Percentiles rank a stretch among this genome's conserved stretches.
Evolutionary conservation across 768 basidiomycete genomes (phyloP).

Genomic region (Mycena venus): DNA sequence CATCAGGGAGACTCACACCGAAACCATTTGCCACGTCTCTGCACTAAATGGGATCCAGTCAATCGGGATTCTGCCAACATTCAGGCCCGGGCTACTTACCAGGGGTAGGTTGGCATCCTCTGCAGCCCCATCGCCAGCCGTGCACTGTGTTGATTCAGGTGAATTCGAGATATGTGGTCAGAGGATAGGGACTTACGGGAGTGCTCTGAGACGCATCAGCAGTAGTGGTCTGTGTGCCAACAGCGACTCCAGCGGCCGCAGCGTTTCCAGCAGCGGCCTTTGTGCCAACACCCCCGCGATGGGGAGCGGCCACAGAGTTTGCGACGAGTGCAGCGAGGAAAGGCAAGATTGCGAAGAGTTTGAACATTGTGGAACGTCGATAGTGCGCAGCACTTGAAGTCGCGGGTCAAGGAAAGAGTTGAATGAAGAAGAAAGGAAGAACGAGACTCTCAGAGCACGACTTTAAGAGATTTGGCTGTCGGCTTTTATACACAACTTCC

Average conservation of each 20-base stretch:
- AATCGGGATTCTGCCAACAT: slow-evolving; percentile 5
- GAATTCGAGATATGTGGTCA: slow-evolving; percentile 14
- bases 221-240: slow-evolving; percentile 14
- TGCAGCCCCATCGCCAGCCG: slow-evolving; percentile 8
- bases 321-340: slow-evolving; percentile 21
- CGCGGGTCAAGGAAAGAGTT: slow-evolving; percentile 19
- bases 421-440: slow-evolving; percentile 17
- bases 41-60: slow-evolving; percentile 15
- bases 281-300: slow-evolving; percentile 11
- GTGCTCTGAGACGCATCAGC: slow-evolving; percentile 19
- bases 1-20: slow-evolving; percentile 15
- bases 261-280: slow-evolving; percentile 7
- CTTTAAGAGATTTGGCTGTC: slow-evolving; percentile 8
- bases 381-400: slow-evolving; percentile 19
- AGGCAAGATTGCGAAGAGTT: slow-evolving; percentile 20
- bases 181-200: slow-evolving; percentile 10
- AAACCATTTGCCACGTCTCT: slow-evolving; percentile 17
- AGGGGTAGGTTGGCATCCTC: slow-evolving; percentile 15
- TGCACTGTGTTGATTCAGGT: slow-evolving; percentile 18
- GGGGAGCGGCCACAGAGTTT: slow-evolving; percentile 18
- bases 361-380: slow-evolving; percentile 18
- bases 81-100: slow-evolving; percentile 13
- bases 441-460: slow-evolving; percentile 12
- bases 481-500: slow-evolving; percentile 13
- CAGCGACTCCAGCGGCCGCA: slow-evolving; percentile 11